Evolutionary conservation across 2,329 filamentous ascomycete species (phyloP).

Genomic region (Chaetoscypha palmicola): DNA sequence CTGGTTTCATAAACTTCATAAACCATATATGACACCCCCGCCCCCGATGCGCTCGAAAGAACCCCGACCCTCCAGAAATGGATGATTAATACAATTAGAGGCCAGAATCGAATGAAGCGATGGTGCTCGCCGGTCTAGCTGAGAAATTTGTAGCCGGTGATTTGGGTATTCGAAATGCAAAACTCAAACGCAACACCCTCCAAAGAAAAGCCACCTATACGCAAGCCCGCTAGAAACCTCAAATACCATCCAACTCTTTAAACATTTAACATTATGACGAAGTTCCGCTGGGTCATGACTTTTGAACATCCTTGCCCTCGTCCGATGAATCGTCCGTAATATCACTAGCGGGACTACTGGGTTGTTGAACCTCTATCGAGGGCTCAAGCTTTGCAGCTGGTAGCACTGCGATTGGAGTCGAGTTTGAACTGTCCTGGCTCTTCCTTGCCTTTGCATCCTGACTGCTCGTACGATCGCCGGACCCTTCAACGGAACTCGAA

Average conservation of each 20-base stretch:
- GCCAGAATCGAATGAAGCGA: conserved; percentile 12
- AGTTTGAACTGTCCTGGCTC: conserved; percentile 19
- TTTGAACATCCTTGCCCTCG: conserved; percentile 8
- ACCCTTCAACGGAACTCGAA: conserved; percentile 25
- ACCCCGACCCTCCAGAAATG: conserved; percentile 3
- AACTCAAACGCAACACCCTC: conserved; percentile 5
- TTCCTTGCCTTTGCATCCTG: conserved; percentile 22
- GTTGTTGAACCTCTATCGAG: conserved; percentile 17
- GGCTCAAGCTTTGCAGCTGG: conserved; percentile 21
- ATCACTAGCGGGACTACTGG: conserved; percentile 22
- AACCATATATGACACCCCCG: conserved; percentile 21
- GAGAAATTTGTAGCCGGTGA: conserved; percentile 16
- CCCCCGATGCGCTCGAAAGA: conserved; percentile 2
- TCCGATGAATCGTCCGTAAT: conserved; percentile 21
- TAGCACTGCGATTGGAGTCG: conserved; percentile 19
- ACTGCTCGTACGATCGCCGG: conserved; percentile 22
- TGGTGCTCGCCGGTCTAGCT: conserved; percentile 4
- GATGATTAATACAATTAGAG: conserved; percentile 11
- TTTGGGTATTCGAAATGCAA: conserved; percentile 21
- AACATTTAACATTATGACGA: conserved; percentile 5
- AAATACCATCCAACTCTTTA: neutral
- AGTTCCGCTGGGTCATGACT: conserved; percentile 2
- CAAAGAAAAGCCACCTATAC: conserved; percentile 8
- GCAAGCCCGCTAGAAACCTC: conserved; percentile 11
- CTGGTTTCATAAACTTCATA: conserved; percentile 19